These are phyloP conservation scores for Sarocladium strictum DNA, from an alignment of 2,329 filamentous ascomycete species.

Conservation along the genomic window DNA sequence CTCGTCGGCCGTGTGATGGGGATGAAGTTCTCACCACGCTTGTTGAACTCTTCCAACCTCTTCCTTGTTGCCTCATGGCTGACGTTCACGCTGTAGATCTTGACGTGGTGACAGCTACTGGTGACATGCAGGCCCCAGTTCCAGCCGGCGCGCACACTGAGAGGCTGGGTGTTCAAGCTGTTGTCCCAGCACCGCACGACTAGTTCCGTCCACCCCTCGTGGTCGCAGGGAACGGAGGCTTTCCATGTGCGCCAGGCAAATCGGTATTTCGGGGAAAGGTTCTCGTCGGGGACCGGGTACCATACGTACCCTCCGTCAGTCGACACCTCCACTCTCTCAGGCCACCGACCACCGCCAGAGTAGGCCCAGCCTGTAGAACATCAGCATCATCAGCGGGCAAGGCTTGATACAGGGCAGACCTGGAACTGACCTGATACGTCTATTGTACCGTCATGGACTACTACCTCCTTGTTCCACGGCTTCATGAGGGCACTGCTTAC, in stretches of 20 bases:
- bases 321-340: constrained; percentile 58
- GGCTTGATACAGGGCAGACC: no score
- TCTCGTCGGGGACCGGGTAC: constrained; percentile 56
- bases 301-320: constrained; percentile 58
- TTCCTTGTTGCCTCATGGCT: constrained; percentile 34
- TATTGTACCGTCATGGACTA: constrained; percentile 57
- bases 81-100: constrained; percentile 60
- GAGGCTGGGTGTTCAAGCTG: constrained; percentile 53
- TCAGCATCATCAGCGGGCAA: no score
- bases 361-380: constrained; percentile 55
- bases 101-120: constrained; percentile 53
- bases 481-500: constrained; percentile 62
- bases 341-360: constrained; percentile 52
- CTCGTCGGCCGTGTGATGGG: constrained; percentile 48
- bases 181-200: constrained; percentile 58
- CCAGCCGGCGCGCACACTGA: constrained; percentile 48
- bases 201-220: constrained; percentile 56
- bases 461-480: constrained; percentile 52
- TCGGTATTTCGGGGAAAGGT: constrained; percentile 55
- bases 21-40: constrained; percentile 42
- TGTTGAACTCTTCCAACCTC: constrained; percentile 43
- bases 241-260: constrained; percentile 62
- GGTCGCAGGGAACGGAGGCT: constrained; percentile 54
- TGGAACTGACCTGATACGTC: no score
- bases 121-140: constrained; percentile 65